Evolutionary conservation across 805 yeast genomes (phyloP), one percentile per base, ranked within the genome.

Genomic region (Dipodascus geniculatus): DNA sequence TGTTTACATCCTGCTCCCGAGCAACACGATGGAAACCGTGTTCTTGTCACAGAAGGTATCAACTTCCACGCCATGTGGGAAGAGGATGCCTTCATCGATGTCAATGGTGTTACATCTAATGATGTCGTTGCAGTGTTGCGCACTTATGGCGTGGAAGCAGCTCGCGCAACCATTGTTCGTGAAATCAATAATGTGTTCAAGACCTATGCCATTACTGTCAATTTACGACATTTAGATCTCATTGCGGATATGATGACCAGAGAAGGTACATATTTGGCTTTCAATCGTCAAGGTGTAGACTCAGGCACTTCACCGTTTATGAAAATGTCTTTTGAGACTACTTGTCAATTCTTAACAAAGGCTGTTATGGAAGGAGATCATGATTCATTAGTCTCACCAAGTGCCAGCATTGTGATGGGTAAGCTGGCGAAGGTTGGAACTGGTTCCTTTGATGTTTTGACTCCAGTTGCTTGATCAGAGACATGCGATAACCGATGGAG

Each of bases 231-330:
- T 74, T 81, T 93, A 72, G 99, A 93, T 67, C 80, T 93, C 68
- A 84, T 93, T 69, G 99, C 95, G 59, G 99, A 93, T 71, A 87
- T 87, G 88, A 93, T 93, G 99, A 93, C 99, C 3, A 82, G 99
- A 71, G 98, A 93, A 71, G 99, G 99, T 65, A 80, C 95, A 1
- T 93, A 90, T 67, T 73, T 91, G 67, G 96, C 99, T 23, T 93
- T 93, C 77, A 90, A 88, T 71, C 87, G 99, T 77, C 96, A 88
- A 73, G 99, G 99, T 70, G 90, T 95, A 68, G 98, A 93, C 69
- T 79, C 96, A 1, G 81, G 93, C 14, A 89, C 97, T 1, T 90
- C 98, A 4, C 86, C 98, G 17, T 87, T 93, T 75, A 85, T 88
- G 90, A 93, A 93, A 76, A 93, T 93, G 99, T 88, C 96, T 54